Conservation (phyloP, 225 moss, liverwort and hornwort species). For the Anthoceros angustus region DNA sequence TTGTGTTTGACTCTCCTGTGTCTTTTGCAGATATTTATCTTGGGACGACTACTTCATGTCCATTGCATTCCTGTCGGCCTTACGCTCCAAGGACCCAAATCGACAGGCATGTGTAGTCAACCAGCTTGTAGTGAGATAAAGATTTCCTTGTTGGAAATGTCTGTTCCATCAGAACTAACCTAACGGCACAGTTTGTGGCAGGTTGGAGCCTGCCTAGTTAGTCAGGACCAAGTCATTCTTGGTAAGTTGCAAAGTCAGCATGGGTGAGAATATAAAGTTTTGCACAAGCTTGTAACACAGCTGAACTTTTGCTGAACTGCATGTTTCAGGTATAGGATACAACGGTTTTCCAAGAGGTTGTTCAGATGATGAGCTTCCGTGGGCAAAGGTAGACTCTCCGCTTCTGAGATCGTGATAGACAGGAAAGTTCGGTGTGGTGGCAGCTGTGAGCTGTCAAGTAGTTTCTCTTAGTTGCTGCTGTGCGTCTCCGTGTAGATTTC, state of each 20-base stretch:
- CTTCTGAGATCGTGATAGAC: background rate
- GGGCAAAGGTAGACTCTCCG: constrained; percentile 41
- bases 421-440: background rate
- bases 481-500: constrained; percentile 36
- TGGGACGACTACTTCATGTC: constrained; percentile 97
- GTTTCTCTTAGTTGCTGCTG: background rate
- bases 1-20: background rate
- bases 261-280: background rate
- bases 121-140: background rate
- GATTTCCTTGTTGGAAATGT: background rate
- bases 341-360: constrained; percentile 84
- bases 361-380: constrained; percentile 65
- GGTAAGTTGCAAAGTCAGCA: constrained; percentile 18
- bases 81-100: constrained; percentile 74
- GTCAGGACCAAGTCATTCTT: constrained; percentile 80
- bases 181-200: constrained; percentile 9
- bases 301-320: background rate
- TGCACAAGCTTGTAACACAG: background rate
- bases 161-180: too few relatives aligned
- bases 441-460: background rate
- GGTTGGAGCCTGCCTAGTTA: constrained; percentile 88
- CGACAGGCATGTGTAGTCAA: constrained; percentile 38
- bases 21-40: constrained; percentile 57
- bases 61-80: constrained; percentile 70
- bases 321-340: constrained; percentile 65